phyloP scores from a whole-genome alignment of 352 stramenopile genomes.

The Globisporangium paddicum region DNA sequence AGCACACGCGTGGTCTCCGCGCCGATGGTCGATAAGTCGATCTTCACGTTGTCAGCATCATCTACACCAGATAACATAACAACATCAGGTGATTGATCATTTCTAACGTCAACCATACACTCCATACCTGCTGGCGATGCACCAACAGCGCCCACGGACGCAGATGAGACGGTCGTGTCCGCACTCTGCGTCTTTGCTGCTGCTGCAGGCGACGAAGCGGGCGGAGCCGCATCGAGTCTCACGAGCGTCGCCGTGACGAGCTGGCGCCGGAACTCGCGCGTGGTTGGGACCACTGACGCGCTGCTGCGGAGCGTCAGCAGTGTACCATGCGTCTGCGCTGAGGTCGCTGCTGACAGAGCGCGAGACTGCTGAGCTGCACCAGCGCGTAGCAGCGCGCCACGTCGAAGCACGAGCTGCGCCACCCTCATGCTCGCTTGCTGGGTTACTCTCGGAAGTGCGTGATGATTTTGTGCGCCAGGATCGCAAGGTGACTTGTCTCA shows the following conservation, averaged over 20 bases:
- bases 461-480: no score
- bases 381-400: not conserved
- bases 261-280: constrained; percentile 4
- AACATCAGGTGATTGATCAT: not conserved
- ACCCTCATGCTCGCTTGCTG: constrained; percentile 3
- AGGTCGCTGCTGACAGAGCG: not conserved
- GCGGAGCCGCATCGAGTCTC: not conserved
- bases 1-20: constrained; percentile 61
- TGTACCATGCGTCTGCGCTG: not conserved
- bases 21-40: constrained; percentile 46
- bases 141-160: not conserved
- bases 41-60: constrained; percentile 28
- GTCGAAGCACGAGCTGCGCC: constrained; percentile 8
- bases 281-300: not conserved
- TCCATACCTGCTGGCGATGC: not conserved
- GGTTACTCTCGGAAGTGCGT: no score
- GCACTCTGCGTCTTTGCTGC: not conserved
- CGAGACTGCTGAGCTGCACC: not conserved
- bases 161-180: not conserved
- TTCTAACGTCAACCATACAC: not conserved
- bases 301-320: not conserved
- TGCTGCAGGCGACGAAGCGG: not conserved
- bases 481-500: no score
- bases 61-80: not conserved
- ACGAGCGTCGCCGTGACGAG: not conserved